Evolutionary conservation across 495 filamentous ascomycete species (phyloP).

Genomic region (Alectoria sarmentosa): DNA sequence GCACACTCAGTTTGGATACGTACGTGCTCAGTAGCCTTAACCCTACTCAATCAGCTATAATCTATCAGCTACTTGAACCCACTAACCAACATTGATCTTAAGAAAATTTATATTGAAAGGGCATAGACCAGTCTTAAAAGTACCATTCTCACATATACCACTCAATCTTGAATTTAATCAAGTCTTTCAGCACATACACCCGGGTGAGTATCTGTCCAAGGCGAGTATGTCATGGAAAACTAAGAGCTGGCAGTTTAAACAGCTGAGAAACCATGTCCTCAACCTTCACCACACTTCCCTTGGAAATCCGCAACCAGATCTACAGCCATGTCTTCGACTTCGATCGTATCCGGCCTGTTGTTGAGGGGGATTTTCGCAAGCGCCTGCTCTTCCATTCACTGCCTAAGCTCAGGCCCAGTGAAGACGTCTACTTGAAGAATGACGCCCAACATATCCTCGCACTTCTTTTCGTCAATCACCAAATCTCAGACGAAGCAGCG

Average conservation of each 20-base stretch:
- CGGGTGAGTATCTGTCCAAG: not conserved
- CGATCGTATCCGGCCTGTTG: not conserved
- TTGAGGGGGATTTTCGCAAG: not conserved
- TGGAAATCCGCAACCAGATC: not conserved
- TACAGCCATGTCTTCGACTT: not conserved
- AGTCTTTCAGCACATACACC: not conserved
- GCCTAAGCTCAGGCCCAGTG: too few species aligned
- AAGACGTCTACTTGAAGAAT: not conserved
- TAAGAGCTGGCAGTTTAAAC: too few species aligned
- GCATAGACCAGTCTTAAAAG: too few species aligned
- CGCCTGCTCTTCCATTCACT: not conserved
- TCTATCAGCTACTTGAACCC: too few species aligned
- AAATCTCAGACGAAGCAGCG: constrained; percentile 2
- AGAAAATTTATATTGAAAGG: too few species aligned
- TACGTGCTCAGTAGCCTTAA: too few species aligned
- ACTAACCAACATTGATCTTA: too few species aligned
- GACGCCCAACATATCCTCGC: not conserved
- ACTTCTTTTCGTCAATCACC: not conserved
- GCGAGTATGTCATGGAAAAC: too few species aligned
- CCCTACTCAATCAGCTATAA: too few species aligned
- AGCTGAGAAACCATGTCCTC: not conserved
- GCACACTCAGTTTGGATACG: too few species aligned
- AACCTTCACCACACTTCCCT: not conserved
- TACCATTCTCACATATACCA: too few species aligned
- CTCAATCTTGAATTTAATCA: too few species aligned